Evolutionary conservation across 257 asterid genomes (phyloP).

Genomic region (Eucommia ulmoides): DNA sequence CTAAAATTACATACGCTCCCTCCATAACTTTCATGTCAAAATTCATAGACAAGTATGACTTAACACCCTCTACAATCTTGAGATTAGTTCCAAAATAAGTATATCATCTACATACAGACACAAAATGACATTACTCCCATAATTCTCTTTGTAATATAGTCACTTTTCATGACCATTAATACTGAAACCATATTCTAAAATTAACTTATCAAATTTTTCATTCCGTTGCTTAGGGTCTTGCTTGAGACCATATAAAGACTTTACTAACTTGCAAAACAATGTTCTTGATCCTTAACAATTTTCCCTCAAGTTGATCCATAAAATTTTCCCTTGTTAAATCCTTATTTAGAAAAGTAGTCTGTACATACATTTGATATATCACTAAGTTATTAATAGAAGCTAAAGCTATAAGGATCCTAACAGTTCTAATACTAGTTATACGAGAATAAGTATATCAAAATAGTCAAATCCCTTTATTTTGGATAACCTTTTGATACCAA

Average conservation of each 20-base stretch:
- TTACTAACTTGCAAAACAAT: neutral
- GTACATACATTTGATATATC: neutral
- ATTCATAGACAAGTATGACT: neutral
- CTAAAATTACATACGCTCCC: too few relatives aligned
- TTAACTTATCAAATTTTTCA: too few relatives aligned
- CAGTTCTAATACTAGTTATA: neutral
- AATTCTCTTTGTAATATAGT: neutral
- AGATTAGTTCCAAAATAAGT: neutral
- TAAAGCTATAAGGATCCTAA: neutral
- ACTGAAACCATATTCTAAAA: neutral
- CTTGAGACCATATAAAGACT: neutral
- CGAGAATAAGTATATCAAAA: neutral
- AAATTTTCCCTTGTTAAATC: neutral
- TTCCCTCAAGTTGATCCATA: neutral
- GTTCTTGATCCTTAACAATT: neutral
- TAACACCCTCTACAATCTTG: neutral
- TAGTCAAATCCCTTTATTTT: neutral
- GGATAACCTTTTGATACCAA: neutral
- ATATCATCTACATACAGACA: neutral
- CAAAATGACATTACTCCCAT: neutral
- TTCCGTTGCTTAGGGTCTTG: neutral
- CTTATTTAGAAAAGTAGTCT: neutral
- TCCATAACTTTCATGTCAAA: neutral
- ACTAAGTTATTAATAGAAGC: neutral
- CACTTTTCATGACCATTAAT: neutral